Percentiles rank a stretch among this genome's conserved stretches.
Evolutionary conservation across 1,139 yeast species (phyloP).

Genomic region (Yamadazyma taylorii): DNA sequence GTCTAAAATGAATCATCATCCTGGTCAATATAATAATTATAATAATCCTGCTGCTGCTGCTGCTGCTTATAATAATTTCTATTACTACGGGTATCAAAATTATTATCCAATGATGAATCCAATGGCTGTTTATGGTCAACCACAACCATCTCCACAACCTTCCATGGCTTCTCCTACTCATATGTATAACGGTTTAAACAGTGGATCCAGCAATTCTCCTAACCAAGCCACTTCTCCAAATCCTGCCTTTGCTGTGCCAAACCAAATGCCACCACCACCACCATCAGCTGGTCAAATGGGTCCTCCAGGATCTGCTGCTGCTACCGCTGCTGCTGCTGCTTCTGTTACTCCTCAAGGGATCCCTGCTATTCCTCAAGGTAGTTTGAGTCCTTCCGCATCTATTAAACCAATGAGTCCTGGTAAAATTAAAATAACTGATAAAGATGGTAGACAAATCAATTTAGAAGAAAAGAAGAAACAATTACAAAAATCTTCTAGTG

Average conservation of each 20-base stretch:
- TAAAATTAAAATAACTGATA: conserved; percentile 42
- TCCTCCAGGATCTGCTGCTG: conserved; percentile 13
- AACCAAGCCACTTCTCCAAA: conserved; percentile 3
- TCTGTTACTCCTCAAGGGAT: conserved; percentile 5
- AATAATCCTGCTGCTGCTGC: conserved; percentile 16
- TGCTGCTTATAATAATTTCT: conserved; percentile 16
- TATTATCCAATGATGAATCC: conserved; percentile 16
- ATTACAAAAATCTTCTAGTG: conserved; percentile 16
- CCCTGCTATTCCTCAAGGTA: conserved; percentile 13
- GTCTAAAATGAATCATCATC: conserved; percentile 11
- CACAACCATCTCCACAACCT: conserved; percentile 10
- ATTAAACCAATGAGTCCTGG: conserved; percentile 16
- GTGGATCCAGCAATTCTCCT: conserved; percentile 13
- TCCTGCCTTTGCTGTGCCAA: neutral
- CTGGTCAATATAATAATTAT: conserved; percentile 13
- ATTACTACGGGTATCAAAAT: conserved; percentile 22
- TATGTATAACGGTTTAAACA: conserved; percentile 16
- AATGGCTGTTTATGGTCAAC: conserved; percentile 14
- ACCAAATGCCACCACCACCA: conserved; percentile 3
- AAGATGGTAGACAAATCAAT: conserved; percentile 48
- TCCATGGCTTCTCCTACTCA: conserved; percentile 9
- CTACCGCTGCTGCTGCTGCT: conserved; percentile 3
- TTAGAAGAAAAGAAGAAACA: conserved; percentile 44
- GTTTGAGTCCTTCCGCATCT: conserved; percentile 12
- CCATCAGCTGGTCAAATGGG: conserved; percentile 4